phyloP scores from a whole-genome alignment of 495 filamentous ascomycete species.

The Lophiostoma macrostomum region DNA sequence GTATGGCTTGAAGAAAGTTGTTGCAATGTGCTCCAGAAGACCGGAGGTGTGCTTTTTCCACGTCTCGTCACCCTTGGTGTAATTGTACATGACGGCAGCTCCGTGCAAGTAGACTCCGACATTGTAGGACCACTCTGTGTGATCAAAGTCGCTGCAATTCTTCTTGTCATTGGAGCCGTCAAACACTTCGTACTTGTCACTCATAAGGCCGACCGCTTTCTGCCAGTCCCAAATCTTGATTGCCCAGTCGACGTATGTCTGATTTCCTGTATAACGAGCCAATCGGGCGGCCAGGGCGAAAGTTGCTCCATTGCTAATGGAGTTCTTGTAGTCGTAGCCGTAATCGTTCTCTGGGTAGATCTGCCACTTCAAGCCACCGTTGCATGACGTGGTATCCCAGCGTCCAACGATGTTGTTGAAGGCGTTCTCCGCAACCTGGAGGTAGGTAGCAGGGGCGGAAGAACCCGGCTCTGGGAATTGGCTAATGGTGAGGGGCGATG shows the following conservation, averaged over 20 bases:
- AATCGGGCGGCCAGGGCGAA: constrained; percentile 69
- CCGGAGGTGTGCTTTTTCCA: constrained; percentile 37
- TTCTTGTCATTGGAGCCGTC: constrained; percentile 39
- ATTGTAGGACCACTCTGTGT: constrained; percentile 64
- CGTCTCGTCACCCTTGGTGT: constrained; percentile 35
- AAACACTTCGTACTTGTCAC: constrained; percentile 36
- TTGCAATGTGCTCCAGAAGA: constrained; percentile 32
- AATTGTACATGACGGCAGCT: constrained; percentile 71
- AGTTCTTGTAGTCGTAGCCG: constrained; percentile 65
- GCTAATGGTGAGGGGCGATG: no score
- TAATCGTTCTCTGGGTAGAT: constrained; percentile 49
- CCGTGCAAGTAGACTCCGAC: constrained; percentile 63
- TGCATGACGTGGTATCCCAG: constrained; percentile 51
- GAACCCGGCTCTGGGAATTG: constrained; percentile 63
- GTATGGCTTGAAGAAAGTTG: constrained; percentile 41
- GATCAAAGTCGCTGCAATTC: constrained; percentile 38
- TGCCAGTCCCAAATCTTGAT: constrained; percentile 41
- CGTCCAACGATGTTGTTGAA: constrained; percentile 43
- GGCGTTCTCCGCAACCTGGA: constrained; percentile 49
- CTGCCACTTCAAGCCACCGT: constrained; percentile 57
- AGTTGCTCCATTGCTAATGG: constrained; percentile 65
- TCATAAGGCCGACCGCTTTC: constrained; percentile 34
- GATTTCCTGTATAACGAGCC: constrained; percentile 62
- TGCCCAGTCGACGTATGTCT: constrained; percentile 52
- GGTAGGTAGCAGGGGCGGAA: constrained; percentile 54